A percentile compares a stretch with the other conserved stretches of the same genome.
Evolutionary conservation across 2,329 filamentous ascomycete species (phyloP).

Genomic region (Pyricularia grisea): DNA sequence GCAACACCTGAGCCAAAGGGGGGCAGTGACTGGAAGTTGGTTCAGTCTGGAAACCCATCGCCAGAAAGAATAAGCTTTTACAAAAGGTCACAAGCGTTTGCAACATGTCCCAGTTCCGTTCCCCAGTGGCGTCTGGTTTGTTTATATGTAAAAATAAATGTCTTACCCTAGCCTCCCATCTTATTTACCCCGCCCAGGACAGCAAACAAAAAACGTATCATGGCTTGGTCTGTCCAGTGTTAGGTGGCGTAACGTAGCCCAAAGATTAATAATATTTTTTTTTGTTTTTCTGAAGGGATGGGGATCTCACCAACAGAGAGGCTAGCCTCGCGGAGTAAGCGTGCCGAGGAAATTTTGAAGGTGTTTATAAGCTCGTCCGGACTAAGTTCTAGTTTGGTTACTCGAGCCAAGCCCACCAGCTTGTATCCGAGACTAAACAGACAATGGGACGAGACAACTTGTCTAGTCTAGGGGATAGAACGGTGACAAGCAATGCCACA

Average conservation of each 20-base stretch:
- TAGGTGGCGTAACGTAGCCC: background rate
- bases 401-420: background rate
- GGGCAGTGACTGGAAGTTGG: too few species aligned
- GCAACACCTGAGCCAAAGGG: too few species aligned
- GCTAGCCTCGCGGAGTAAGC: background rate
- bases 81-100: too few species aligned
- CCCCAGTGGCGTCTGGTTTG: background rate
- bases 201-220: background rate
- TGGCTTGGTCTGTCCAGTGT: background rate
- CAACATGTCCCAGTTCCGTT: background rate
- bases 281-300: background rate
- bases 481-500: background rate
- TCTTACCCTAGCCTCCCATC: background rate
- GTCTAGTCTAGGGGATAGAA: background rate
- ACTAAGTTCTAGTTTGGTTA: background rate
- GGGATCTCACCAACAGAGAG: background rate
- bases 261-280: background rate
- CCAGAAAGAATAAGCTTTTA: too few species aligned
- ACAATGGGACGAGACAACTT: too few species aligned
- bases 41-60: too few species aligned
- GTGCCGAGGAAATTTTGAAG: background rate
- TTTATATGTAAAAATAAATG: background rate
- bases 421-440: background rate
- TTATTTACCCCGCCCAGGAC: background rate
- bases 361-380: background rate